Conservation (phyloP, 805 yeast species). For the Zygotorulaspora danielsina region DNA sequence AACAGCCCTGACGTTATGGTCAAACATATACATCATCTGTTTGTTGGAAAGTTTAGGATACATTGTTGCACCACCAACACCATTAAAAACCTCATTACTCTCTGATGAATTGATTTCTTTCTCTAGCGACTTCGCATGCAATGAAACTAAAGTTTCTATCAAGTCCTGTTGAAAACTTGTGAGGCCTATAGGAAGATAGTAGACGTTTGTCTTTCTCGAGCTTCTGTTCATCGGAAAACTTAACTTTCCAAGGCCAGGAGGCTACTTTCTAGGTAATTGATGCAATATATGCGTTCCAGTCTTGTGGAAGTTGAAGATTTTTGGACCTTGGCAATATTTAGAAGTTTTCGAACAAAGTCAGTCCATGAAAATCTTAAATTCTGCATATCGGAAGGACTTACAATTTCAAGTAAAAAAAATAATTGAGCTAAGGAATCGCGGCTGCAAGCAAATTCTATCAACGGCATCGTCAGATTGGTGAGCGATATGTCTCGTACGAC, state of each 20-base stretch:
- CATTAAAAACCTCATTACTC: constrained; percentile 1
- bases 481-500: too few species aligned
- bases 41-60: constrained; percentile 39
- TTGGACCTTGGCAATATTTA: too few species aligned
- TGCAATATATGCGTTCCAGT: not conserved
- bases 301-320: not conserved
- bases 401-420: too few species aligned
- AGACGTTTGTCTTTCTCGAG: constrained; percentile 10
- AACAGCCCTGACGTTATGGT: constrained; percentile 44
- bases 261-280: not conserved
- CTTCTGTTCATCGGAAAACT: not conserved
- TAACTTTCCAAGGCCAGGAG: too few species aligned
- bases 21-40: constrained; percentile 30
- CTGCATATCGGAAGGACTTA: too few species aligned
- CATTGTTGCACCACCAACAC: constrained; percentile 4
- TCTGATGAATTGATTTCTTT: constrained; percentile 17
- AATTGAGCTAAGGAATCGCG: too few species aligned
- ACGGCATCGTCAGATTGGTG: too few species aligned
- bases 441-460: too few species aligned
- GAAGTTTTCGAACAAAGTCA: too few species aligned
- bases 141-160: constrained; percentile 40
- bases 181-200: constrained; percentile 41
- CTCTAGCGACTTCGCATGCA: constrained; percentile 39
- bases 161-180: constrained; percentile 44
- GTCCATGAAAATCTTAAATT: too few species aligned